Conservation (phyloP, 148 eudicot genomes). For the Dysphania ambrosioides region DNA sequence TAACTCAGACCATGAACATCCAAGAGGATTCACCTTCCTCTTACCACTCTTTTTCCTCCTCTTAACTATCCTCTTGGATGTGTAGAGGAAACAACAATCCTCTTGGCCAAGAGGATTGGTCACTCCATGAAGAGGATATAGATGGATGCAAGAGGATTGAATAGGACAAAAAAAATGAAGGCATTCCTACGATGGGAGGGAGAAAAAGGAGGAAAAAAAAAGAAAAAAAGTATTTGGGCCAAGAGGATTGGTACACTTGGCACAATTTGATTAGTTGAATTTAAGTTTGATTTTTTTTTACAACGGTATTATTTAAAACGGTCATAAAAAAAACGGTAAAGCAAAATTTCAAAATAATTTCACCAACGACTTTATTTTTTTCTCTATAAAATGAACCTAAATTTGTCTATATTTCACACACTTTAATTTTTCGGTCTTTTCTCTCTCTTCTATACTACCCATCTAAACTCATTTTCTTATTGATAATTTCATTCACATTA, state of each 20-base stretch:
- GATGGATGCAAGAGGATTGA: not conserved
- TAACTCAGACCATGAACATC: no score
- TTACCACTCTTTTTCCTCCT: no score
- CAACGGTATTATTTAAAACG: not conserved
- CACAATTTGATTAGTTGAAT: not conserved
- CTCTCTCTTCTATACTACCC: no score
- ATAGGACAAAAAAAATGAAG: no score
- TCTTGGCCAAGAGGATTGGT: no score
- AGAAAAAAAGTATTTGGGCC: not conserved
- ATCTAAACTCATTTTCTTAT: no score
- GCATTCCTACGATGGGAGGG: not conserved
- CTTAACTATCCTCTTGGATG: no score
- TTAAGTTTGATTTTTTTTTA: not conserved
- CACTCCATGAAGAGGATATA: not conserved
- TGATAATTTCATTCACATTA: no score
- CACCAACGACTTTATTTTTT: not conserved
- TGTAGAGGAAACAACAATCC: no score
- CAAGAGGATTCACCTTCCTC: no score
- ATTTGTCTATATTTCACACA: no score
- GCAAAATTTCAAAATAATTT: not conserved
- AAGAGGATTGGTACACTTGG: not conserved
- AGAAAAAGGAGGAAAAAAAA: not conserved
- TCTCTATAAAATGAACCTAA: not conserved
- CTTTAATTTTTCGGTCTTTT: no score
- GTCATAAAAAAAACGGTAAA: not conserved